Percentiles rank a stretch among this genome's conserved stretches.
These are phyloP conservation scores for Hygrophorus pudorinus DNA, from an alignment of 768 basidiomycete genomes.

Conservation along the genomic window DNA sequence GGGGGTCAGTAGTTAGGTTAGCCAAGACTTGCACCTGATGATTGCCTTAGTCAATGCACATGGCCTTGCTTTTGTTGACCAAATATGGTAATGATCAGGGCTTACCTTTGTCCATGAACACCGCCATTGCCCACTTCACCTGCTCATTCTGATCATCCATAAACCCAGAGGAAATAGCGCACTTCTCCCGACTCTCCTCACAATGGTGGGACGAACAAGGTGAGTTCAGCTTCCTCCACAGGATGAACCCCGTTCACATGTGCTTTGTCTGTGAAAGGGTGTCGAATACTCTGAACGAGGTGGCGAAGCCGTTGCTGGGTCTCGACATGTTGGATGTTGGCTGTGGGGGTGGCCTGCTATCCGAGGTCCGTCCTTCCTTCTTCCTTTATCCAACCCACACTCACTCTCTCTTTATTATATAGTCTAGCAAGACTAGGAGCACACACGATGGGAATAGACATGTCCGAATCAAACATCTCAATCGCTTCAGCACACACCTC, in stretches of 20 bases:
- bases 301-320: slow-evolving; percentile 31
- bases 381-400: neutral
- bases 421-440: slow-evolving; percentile 84
- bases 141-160: slow-evolving; percentile 34
- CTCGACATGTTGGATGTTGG: slow-evolving; percentile 82
- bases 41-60: too few relatives aligned
- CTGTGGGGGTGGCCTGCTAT: slow-evolving; percentile 89
- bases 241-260: slow-evolving; percentile 89
- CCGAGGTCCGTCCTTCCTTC: slow-evolving; percentile 58
- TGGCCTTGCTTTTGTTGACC: too few relatives aligned
- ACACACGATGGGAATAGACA: slow-evolving; percentile 85
- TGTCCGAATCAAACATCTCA: slow-evolving; percentile 75
- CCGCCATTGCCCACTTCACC: too few relatives aligned
- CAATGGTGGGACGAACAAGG: slow-evolving; percentile 95
- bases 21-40: too few relatives aligned
- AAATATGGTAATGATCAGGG: slow-evolving; percentile 6
- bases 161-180: slow-evolving; percentile 74
- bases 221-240: slow-evolving; percentile 80
- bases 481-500: slow-evolving; percentile 79
- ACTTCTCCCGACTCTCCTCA: slow-evolving; percentile 83
- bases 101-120: too few relatives aligned
- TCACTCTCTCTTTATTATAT: slow-evolving; percentile 35
- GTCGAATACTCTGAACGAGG: slow-evolving; percentile 43
- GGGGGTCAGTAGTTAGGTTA: too few relatives aligned
- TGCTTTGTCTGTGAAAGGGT: slow-evolving; percentile 76